phyloP scores from a whole-genome alignment of 192 early-diverging fungal genomes.

The Coemansia sp. region DNA sequence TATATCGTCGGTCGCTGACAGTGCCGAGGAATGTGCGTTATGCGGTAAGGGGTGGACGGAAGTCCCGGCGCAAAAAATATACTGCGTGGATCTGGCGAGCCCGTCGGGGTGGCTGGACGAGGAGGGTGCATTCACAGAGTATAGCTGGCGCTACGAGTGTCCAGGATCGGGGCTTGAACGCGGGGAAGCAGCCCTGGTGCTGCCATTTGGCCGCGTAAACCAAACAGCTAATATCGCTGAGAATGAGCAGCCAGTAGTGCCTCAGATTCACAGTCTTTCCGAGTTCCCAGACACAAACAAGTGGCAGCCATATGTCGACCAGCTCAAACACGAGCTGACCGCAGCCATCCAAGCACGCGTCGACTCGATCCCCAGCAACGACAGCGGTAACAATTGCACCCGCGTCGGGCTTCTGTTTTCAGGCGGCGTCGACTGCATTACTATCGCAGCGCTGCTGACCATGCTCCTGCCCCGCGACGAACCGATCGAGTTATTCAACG shows the following conservation, averaged over 20 bases:
- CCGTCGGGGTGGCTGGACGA: background rate
- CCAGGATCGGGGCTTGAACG: background rate
- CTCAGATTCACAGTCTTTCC: background rate
- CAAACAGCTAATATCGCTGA: background rate
- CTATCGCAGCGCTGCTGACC: slow-evolving; percentile 80
- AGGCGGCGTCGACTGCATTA: slow-evolving; percentile 92
- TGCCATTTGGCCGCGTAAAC: background rate
- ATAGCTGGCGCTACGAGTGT: slow-evolving; percentile 4
- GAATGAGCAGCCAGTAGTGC: background rate
- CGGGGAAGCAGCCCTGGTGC: background rate
- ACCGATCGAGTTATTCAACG: slow-evolving; percentile 91
- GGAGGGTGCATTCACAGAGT: slow-evolving; percentile 10
- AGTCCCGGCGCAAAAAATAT: slow-evolving; percentile 76
- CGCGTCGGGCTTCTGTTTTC: slow-evolving; percentile 85
- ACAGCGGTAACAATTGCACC: background rate
- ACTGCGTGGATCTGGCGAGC: slow-evolving; percentile 57
- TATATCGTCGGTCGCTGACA: slow-evolving; percentile 52
- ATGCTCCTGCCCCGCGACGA: slow-evolving; percentile 65
- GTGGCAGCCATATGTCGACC: slow-evolving; percentile 29
- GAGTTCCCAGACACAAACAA: slow-evolving; percentile 7
- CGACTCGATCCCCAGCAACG: slow-evolving; percentile 18
- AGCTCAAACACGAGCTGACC: slow-evolving; percentile 13
- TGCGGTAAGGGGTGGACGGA: slow-evolving; percentile 71
- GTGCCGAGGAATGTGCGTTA: slow-evolving; percentile 3
- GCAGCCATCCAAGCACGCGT: slow-evolving; percentile 18